Evolutionary conservation across 106 monocot species (phyloP).

Genomic region (Apostasia ramifera): DNA sequence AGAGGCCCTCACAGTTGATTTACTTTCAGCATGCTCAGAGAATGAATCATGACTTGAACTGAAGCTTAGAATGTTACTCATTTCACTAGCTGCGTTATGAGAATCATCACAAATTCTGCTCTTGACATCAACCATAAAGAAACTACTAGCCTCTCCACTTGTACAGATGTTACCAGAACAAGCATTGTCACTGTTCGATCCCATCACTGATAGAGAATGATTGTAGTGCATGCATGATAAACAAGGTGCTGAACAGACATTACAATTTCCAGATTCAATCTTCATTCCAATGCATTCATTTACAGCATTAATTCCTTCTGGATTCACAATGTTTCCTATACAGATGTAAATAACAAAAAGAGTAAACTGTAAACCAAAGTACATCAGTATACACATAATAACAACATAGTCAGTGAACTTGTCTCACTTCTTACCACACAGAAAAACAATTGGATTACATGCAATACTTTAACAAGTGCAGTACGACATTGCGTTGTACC

Average conservation of each 20-base stretch:
- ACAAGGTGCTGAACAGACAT: conserved; percentile 86
- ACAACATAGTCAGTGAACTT: no score
- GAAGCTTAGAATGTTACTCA: conserved; percentile 31
- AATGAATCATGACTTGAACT: conserved; percentile 37
- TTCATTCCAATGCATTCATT: conserved; percentile 4
- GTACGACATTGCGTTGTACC: no score
- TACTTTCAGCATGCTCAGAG: conserved; percentile 48
- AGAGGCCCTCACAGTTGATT: conserved; percentile 18
- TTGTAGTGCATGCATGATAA: conserved; percentile 77
- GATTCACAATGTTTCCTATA: neutral
- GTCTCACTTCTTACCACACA: no score
- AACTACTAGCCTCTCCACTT: conserved; percentile 37
- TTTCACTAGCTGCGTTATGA: conserved; percentile 23
- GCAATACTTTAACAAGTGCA: no score
- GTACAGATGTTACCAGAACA: conserved; percentile 18
- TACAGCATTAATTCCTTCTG: no score
- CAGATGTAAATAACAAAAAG: neutral
- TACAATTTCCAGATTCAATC: conserved; percentile 72
- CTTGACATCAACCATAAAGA: conserved; percentile 17
- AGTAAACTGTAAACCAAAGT: no score
- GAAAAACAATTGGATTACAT: no score
- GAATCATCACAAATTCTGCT: conserved; percentile 24
- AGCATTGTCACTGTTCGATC: conserved; percentile 42
- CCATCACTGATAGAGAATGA: conserved; percentile 23
- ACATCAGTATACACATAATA: no score